phyloP scores from a whole-genome alignment of 352 stramenopile genomes.

The Globisporangium spiculum region DNA sequence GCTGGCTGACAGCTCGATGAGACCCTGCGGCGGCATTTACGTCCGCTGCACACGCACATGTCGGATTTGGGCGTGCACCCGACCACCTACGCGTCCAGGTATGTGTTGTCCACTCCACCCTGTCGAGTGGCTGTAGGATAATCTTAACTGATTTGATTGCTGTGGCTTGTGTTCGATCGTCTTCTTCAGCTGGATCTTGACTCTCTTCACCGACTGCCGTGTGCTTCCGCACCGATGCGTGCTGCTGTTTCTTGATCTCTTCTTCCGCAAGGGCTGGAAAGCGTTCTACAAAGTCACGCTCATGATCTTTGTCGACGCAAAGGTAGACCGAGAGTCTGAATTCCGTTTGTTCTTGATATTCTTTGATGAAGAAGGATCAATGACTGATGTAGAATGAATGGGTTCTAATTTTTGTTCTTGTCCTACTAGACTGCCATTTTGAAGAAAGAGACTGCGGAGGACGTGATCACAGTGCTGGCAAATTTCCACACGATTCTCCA shows the following conservation, averaged over 20 bases:
- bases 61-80: constrained; percentile 46
- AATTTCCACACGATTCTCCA: constrained; percentile 1
- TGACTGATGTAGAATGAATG: not conserved
- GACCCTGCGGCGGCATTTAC: constrained; percentile 34
- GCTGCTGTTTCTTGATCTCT: constrained; percentile 41
- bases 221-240: constrained; percentile 37
- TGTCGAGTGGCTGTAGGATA: not conserved
- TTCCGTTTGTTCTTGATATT: not conserved
- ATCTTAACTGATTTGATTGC: not conserved
- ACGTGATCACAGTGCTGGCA: constrained; percentile 5
- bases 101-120: too few relatives aligned
- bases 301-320: constrained; percentile 34
- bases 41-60: constrained; percentile 34
- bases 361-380: not conserved
- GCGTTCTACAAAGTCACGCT: constrained; percentile 43
- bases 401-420: not conserved
- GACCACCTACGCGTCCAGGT: constrained; percentile 46
- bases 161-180: too few relatives aligned
- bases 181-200: constrained; percentile 42
- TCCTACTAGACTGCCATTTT: constrained; percentile 7
- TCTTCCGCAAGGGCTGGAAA: constrained; percentile 50
- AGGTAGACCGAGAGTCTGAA: constrained; percentile 22
- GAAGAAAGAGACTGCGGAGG: constrained; percentile 6
- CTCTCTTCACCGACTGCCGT: constrained; percentile 48
- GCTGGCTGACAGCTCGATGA: constrained; percentile 32